These are phyloP conservation scores for Sesbania bispinosa DNA, from an alignment of 306 rosid species.

Conservation along the genomic window DNA sequence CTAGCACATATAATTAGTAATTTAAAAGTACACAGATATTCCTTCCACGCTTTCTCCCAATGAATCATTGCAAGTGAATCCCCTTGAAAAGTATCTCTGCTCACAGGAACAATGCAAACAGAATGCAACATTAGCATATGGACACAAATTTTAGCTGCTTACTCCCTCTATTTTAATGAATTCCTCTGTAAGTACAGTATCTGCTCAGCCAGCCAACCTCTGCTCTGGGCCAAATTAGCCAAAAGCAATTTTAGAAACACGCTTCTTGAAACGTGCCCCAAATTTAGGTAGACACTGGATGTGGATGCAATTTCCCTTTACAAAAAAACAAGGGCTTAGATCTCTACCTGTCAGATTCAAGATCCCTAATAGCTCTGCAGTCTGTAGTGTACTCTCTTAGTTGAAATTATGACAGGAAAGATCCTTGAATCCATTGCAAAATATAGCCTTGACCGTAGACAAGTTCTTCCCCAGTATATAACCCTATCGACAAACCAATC, in stretches of 20 bases:
- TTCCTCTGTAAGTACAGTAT: constrained; percentile 16
- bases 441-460: constrained; percentile 2
- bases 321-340: constrained; percentile 32
- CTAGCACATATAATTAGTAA: background rate
- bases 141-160: background rate
- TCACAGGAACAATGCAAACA: background rate
- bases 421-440: constrained; percentile 29
- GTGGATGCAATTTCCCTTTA: constrained; percentile 30
- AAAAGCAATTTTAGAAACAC: constrained; percentile 9
- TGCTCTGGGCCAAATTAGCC: constrained; percentile 4
- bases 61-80: background rate
- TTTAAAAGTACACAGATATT: background rate
- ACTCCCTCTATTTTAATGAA: background rate
- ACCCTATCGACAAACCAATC: constrained; percentile 9
- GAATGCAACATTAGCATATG: background rate
- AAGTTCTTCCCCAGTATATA: constrained; percentile 17
- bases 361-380: constrained; percentile 36
- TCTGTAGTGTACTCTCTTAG: constrained; percentile 22
- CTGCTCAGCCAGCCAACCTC: constrained; percentile 19
- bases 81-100: background rate
- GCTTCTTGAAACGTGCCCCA: background rate
- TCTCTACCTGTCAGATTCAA: constrained; percentile 15
- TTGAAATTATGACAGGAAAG: constrained; percentile 7
- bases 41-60: background rate
- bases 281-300: constrained; percentile 26